Percentiles rank a stretch among this genome's conserved stretches.
These are phyloP conservation scores for Eucalyptus tenuipes DNA, from an alignment of 345 rosid genomes.

Conservation along the genomic window DNA sequence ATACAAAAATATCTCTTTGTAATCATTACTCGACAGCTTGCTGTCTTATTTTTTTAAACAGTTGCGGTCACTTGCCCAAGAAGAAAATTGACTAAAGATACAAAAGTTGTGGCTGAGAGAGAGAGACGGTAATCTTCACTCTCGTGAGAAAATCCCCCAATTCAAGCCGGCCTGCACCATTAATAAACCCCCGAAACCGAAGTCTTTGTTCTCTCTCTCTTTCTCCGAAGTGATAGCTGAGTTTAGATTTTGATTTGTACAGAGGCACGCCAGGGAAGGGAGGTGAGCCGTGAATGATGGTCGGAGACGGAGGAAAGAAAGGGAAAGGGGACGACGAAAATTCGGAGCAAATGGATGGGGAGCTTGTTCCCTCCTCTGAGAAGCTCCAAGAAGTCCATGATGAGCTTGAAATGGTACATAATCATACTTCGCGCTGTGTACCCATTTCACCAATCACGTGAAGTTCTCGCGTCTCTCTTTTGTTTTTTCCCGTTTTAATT, in stretches of 20 bases:
- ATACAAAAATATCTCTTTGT: too few relatives aligned
- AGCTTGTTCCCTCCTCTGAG: slow-evolving; percentile 77
- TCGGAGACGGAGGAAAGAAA: slow-evolving; percentile 65
- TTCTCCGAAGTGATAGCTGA: fast-evolving
- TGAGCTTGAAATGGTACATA: slow-evolving; percentile 59
- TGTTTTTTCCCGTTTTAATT: background rate
- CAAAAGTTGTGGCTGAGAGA: too few relatives aligned
- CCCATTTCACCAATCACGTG: background rate
- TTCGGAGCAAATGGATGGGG: slow-evolving; percentile 37
- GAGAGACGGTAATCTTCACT: too few relatives aligned
- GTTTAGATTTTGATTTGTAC: background rate
- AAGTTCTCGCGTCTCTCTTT: background rate
- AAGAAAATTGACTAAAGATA: too few relatives aligned
- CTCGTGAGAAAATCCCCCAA: too few relatives aligned
- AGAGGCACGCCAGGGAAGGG: background rate
- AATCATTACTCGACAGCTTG: too few relatives aligned
- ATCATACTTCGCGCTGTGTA: background rate
- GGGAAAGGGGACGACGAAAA: slow-evolving; percentile 11
- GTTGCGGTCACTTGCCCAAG: too few relatives aligned
- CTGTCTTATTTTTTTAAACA: too few relatives aligned
- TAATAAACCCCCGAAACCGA: too few relatives aligned
- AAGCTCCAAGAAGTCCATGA: slow-evolving; percentile 83
- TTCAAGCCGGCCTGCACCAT: too few relatives aligned
- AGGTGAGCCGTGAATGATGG: slow-evolving; percentile 27
- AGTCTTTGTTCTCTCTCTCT: too few relatives aligned